Evolutionary conservation across 2,329 filamentous ascomycete species (phyloP), one percentile per base, ranked within the genome.

Genomic region (Metarhizium brunneum): DNA sequence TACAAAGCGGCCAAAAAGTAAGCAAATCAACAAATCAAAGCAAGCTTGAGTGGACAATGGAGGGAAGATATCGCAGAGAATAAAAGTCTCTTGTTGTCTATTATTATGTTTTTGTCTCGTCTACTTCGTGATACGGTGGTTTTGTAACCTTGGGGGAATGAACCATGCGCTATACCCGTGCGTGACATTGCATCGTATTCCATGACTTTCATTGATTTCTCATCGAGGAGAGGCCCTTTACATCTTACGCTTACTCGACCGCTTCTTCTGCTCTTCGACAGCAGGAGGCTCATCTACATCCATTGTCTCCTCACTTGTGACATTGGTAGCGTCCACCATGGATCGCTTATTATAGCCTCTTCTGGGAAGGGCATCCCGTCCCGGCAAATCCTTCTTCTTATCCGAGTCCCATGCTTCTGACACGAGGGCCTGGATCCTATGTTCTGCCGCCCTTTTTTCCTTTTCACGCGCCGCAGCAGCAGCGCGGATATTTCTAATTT

Each of bases 401-500:
- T 76, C 76, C 0, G 54, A 53, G 1, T 75, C 75, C 29, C 77
- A 73, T 1, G 81, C 47, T 1, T 75, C 75, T 3, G 73, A 70
- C 6, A 85, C 64, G 0, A 81, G 73, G 42, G 69, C 68, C 47
- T 81, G 75, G 8, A 84, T 67, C 47, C 76, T 71, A 6, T 70
- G 69, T 0, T 79, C 73, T 54, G 79, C 75, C 4, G 69, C 73
- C 6, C 72, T 68, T 52, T 78, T 75, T 50, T 80, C 77, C 11
- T 68, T 73, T 45, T 80, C 77, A 16, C 83, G 76, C 50, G 72
- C 69, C 32, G 75, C 71, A 1, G 87, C 86, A 1, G 77, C 74
- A 2, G 71, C 69, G 61, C 82, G 85, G 58, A 96, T 84, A 36
- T 71, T 75, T 14, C 76, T 76, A 55, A 95, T 88, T 68, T 95